Percentiles rank a stretch among this genome's conserved stretches.
phyloP scores from a whole-genome alignment of 2,329 filamentous ascomycete species.

The Colletotrichum echinochloae region DNA sequence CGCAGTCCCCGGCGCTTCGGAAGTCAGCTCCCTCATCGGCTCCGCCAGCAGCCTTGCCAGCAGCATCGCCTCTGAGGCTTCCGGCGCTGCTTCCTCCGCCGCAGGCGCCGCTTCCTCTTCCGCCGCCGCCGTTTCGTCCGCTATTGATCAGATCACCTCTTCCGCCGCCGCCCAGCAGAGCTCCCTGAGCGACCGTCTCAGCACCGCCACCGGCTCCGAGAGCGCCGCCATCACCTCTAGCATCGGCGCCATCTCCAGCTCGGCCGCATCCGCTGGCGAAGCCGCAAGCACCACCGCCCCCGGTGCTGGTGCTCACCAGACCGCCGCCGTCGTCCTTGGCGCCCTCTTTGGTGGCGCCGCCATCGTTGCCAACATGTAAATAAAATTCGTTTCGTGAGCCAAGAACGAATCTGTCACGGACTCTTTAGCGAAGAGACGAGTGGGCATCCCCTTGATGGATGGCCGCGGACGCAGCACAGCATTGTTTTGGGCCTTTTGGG shows the following conservation, averaged over 20 bases:
- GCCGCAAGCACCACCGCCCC: conserved; percentile 41
- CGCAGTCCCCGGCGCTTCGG: conserved; percentile 39
- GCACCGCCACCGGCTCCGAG: conserved; percentile 29
- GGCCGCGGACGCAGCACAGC: conserved; percentile 15
- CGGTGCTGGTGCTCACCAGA: conserved; percentile 50
- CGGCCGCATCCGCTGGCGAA: conserved; percentile 43
- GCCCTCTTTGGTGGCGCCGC: conserved; percentile 62
- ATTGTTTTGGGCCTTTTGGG: conserved; percentile 31
- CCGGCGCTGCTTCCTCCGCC: conserved; percentile 40
- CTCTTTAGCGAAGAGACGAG: conserved; percentile 5
- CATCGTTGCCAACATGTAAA: conserved; percentile 59
- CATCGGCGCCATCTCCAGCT: conserved; percentile 13
- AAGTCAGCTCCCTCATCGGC: conserved; percentile 27
- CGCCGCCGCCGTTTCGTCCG: conserved; percentile 44
- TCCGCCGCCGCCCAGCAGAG: conserved; percentile 30
- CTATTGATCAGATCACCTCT: conserved; percentile 41
- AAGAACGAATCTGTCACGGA: neutral
- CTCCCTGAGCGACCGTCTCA: conserved; percentile 44
- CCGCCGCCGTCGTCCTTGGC: conserved; percentile 58
- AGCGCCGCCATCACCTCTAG: conserved; percentile 33
- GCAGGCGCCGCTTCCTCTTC: conserved; percentile 44
- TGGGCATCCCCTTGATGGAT: neutral
- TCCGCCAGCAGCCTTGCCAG: neutral
- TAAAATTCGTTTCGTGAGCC: neutral
- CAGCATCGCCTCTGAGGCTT: conserved; percentile 11